A percentile compares a stretch with the other conserved stretches of the same genome.
These are phyloP conservation scores for Gaultheria prostrata DNA, from an alignment of 148 eudicot species.

Conservation along the genomic window DNA sequence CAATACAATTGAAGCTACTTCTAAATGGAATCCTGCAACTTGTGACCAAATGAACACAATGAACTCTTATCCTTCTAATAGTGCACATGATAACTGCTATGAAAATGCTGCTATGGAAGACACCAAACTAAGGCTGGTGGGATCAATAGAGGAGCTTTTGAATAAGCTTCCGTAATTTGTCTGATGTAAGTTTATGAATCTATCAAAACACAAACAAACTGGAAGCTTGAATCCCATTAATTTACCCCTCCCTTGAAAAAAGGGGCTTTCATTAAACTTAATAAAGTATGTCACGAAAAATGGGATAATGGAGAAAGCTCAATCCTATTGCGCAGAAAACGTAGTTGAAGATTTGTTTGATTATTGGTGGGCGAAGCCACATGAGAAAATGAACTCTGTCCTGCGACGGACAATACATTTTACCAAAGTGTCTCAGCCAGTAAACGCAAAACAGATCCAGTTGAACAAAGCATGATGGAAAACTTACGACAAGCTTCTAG, in stretches of 20 bases:
- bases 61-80: not conserved
- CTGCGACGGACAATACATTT: not conserved
- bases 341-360: not conserved
- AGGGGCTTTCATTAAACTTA: not conserved
- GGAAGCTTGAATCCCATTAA: conserved; percentile 3
- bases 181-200: not conserved
- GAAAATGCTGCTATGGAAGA: no score
- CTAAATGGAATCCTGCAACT: not conserved
- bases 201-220: not conserved
- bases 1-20: not conserved
- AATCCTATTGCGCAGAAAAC: not conserved
- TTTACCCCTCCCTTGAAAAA: not conserved
- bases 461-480: not conserved
- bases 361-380: not conserved
- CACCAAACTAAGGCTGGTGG: not conserved
- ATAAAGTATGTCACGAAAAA: not conserved
- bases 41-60: not conserved
- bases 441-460: not conserved
- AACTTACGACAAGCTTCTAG: conserved; percentile 93
- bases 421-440: not conserved
- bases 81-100: not conserved
- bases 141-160: not conserved
- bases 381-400: not conserved
- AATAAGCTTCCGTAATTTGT: not conserved
- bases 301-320: not conserved